Evolutionary conservation across 73 alveolate species (phyloP).

Genomic region (Paramecium caudatum): DNA sequence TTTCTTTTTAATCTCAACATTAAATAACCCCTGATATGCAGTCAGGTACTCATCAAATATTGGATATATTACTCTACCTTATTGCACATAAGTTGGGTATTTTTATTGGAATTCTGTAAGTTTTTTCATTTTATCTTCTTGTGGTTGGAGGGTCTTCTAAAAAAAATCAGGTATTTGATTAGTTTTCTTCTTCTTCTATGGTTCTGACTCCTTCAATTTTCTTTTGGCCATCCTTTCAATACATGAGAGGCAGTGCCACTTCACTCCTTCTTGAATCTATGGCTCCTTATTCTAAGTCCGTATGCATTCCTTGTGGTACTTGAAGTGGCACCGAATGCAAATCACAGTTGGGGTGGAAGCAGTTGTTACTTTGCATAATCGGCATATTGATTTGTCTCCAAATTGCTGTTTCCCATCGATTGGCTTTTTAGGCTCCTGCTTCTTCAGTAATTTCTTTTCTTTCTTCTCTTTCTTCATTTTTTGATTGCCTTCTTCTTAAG

Average conservation of each 20-base stretch:
- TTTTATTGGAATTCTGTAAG: constrained; percentile 33
- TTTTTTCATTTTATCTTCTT: constrained; percentile 63
- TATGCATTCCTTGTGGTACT: constrained; percentile 57
- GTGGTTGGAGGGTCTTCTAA: not conserved
- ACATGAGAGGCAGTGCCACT: constrained; percentile 60
- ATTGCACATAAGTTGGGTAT: constrained; percentile 62
- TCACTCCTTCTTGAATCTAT: not conserved
- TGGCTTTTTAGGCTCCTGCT: constrained; percentile 62
- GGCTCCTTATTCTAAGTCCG: constrained; percentile 50
- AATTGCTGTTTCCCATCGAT: constrained; percentile 64
- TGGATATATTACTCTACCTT: constrained; percentile 46
- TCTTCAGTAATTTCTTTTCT: constrained; percentile 5
- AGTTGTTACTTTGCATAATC: constrained; percentile 59
- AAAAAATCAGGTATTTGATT: constrained; percentile 8
- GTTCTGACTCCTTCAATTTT: constrained; percentile 49
- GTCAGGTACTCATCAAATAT: constrained; percentile 64
- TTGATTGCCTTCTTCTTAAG: constrained; percentile 12
- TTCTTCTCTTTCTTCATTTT: constrained; percentile 45
- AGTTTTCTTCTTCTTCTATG: constrained; percentile 59
- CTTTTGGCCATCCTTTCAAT: constrained; percentile 33
- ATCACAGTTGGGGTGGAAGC: constrained; percentile 36
- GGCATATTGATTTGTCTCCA: constrained; percentile 60
- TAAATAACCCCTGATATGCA: constrained; percentile 49
- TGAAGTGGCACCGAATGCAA: constrained; percentile 63
- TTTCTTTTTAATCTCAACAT: constrained; percentile 34